A percentile compares a stretch with the other conserved stretches of the same genome.
phyloP scores from a whole-genome alignment of 306 rosid species.

The Vachellia collinsii region DNA sequence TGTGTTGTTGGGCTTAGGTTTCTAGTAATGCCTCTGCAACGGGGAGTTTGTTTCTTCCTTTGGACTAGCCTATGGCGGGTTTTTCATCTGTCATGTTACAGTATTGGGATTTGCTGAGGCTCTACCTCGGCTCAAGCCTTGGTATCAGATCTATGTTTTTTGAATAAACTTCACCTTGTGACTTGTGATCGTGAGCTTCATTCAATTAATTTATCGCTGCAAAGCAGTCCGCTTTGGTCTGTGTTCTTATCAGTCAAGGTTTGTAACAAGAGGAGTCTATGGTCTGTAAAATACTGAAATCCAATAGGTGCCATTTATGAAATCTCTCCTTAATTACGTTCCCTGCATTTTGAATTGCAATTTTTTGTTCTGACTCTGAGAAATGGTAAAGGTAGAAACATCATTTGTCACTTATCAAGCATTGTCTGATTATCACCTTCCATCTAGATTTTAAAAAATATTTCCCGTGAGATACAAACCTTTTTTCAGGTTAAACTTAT shows the following conservation, averaged over 20 bases:
- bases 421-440: background rate
- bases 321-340: background rate
- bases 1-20: constrained; percentile 46
- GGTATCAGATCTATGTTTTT: constrained; percentile 23
- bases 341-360: background rate
- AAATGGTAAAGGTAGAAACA: background rate
- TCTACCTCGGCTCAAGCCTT: background rate
- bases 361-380: too few relatives aligned
- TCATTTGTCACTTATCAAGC: background rate
- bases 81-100: constrained; percentile 28
- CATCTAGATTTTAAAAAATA: background rate
- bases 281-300: background rate
- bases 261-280: background rate
- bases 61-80: constrained; percentile 49
- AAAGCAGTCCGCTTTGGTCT: background rate
- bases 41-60: constrained; percentile 48
- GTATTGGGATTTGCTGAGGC: constrained; percentile 31
- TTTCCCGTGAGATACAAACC: too few relatives aligned
- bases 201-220: background rate
- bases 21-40: constrained; percentile 26
- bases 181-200: constrained; percentile 7
- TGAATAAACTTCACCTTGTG: background rate
- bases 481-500: too few relatives aligned
- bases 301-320: background rate
- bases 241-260: background rate